phyloP scores from a whole-genome alignment of 2,329 filamentous ascomycete species.

The Exophiala sp. region DNA sequence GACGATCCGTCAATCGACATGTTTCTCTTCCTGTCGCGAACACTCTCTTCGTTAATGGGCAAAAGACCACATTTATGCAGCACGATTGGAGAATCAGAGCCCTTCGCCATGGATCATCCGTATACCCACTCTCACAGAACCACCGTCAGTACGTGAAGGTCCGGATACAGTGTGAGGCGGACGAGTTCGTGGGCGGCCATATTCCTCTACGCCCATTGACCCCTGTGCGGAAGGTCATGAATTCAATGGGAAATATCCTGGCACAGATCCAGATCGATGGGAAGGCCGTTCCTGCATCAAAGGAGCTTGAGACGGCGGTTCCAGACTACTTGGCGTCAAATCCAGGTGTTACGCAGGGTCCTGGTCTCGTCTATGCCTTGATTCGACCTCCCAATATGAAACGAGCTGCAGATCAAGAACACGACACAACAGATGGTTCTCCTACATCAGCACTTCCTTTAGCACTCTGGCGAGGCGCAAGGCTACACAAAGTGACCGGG shows the following conservation, averaged over 20 bases:
- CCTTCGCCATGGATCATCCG: neutral
- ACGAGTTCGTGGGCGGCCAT: constrained; percentile 3
- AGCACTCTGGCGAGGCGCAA: constrained; percentile 12
- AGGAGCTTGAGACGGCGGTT: constrained; percentile 25
- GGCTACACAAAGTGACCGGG: constrained; percentile 26
- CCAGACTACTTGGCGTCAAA: constrained; percentile 8
- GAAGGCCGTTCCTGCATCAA: constrained; percentile 19
- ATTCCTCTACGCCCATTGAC: constrained; percentile 21
- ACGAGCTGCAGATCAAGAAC: neutral
- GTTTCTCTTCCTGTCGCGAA: constrained; percentile 23
- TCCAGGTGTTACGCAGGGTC: constrained; percentile 3
- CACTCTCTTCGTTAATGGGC: constrained; percentile 28
- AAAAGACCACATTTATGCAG: constrained; percentile 19
- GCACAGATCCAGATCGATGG: constrained; percentile 23
- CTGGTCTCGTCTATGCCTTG: constrained; percentile 22
- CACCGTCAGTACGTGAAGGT: neutral
- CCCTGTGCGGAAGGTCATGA: constrained; percentile 15
- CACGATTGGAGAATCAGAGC: constrained; percentile 13
- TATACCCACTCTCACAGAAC: neutral
- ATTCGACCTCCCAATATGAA: constrained; percentile 8
- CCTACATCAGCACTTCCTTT: neutral
- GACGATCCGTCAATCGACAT: neutral
- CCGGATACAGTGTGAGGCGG: neutral
- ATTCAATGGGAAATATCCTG: constrained; percentile 29
- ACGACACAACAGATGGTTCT: neutral